A percentile compares a stretch with the other conserved stretches of the same genome.
phyloP scores from a whole-genome alignment of 1,139 yeast species.

The Debaryomyces psychrophilus region DNA sequence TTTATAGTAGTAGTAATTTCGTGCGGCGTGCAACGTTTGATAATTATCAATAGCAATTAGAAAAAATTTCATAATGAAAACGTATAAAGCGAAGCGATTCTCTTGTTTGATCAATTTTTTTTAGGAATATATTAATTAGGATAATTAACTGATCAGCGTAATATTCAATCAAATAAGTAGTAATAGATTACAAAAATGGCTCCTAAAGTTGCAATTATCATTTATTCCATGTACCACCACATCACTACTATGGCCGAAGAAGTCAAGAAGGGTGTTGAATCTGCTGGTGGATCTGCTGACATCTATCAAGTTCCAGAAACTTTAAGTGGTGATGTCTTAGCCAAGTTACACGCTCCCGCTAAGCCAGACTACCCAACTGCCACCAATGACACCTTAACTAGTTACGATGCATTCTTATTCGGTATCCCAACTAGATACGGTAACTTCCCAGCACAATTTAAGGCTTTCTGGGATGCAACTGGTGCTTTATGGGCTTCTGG shows the following conservation, averaged over 20 bases:
- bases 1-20: not conserved
- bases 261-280: conserved; percentile 69
- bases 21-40: not conserved
- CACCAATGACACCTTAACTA: conserved; percentile 56
- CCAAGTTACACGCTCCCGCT: conserved; percentile 61
- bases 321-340: conserved; percentile 62
- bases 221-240: conserved; percentile 85
- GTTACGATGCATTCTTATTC: conserved; percentile 75
- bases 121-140: not conserved
- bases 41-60: not conserved
- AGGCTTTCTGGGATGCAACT: conserved; percentile 79
- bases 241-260: conserved; percentile 68
- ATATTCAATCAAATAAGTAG: not conserved
- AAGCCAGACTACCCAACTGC: conserved; percentile 74
- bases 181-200: conserved; percentile 23
- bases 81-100: not conserved
- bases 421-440: conserved; percentile 89
- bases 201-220: conserved; percentile 57
- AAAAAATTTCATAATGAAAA: conserved; percentile 2
- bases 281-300: conserved; percentile 73
- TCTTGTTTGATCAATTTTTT: not conserved
- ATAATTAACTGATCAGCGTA: not conserved
- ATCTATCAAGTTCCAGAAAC: conserved; percentile 84
- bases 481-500: conserved; percentile 85
- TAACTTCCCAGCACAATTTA: conserved; percentile 79